These are phyloP conservation scores for Suillus alpinus DNA, from an alignment of 768 basidiomycete genomes.

Conservation along the genomic window DNA sequence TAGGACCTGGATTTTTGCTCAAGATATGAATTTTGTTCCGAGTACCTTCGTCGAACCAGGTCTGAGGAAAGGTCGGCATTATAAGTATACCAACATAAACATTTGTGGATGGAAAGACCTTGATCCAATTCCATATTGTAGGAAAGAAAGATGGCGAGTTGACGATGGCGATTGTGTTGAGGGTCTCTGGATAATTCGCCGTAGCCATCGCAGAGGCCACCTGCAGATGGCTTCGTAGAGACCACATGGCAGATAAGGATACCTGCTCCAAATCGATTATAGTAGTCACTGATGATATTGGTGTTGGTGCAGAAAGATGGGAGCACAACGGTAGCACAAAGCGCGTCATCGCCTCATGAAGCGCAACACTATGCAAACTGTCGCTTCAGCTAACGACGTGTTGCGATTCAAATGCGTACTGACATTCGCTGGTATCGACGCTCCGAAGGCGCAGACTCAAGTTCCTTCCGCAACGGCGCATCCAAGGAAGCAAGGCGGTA, in stretches of 20 bases:
- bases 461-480: constrained; percentile 51
- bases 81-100: background rate
- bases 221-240: constrained; percentile 66
- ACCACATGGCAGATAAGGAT: constrained; percentile 66
- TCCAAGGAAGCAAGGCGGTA: constrained; percentile 66
- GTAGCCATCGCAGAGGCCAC: constrained; percentile 74
- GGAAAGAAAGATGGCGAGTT: constrained; percentile 84
- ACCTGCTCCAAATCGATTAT: constrained; percentile 73
- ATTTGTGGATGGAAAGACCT: constrained; percentile 36
- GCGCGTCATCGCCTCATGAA: constrained; percentile 65
- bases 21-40: constrained; percentile 76
- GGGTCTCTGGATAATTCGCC: constrained; percentile 80
- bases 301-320: constrained; percentile 49
- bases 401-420: constrained; percentile 19
- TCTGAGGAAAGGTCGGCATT: constrained; percentile 31
- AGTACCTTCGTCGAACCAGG: constrained; percentile 80
- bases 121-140: constrained; percentile 83
- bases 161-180: constrained; percentile 64
- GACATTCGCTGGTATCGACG: constrained; percentile 72
- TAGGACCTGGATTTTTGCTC: constrained; percentile 53
- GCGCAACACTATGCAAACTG: constrained; percentile 44
- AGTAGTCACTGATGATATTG: constrained; percentile 57
- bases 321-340: constrained; percentile 67
- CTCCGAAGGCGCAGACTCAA: constrained; percentile 50
- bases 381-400: background rate